Base-by-base conservation (phyloP, 73 alveolate species). In the Effrenium voratum region DNA sequence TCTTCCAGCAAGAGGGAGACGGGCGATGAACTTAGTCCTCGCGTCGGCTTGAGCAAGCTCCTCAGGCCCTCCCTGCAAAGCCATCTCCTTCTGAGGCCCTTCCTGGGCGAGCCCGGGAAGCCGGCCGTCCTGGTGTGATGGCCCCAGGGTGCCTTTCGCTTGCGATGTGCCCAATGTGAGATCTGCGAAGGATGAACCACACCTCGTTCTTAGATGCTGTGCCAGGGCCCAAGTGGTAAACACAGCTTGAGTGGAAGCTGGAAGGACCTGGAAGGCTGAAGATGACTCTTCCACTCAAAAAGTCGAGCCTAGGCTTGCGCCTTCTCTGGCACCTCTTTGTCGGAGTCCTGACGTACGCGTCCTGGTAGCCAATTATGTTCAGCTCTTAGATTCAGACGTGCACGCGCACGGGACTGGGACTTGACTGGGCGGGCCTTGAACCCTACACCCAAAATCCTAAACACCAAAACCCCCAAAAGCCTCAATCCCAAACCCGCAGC, bases 291-390 rank as follows among this genome's bases (percentile, higher is more conserved):
- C 4, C 16, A 15, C 84, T 38, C 32, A 16, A 8, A 16, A 43
- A 13, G 8, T 24, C 19, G 2, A 3, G 15, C 44, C 79, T 66
- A 85, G 95, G 95, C 57, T 88, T 52, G 96, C 96, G 24, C 75
- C 47, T 34, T 73, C 96, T 6, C 16, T 88, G 86, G 96, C 96
- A 34, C 96, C 96, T 28, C 70, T 88, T 34, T 49, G 44, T n/a
- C 50, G 96, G 30, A 43, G 96, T 68, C 55, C 75, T 2, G 96
- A 88, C n/a, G 96, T 88, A 55, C 96, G 96, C 32, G 96, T 88
- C 76, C 79, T 88, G 32, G 96, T 88, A 86, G 96, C 96, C 50
- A 88, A 68, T 52, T 63, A 68, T 47, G 95, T 38, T 8, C 10
- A 84, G 70, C 0, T 12, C 81, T 70, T 70, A 26, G 36, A 26